A percentile compares a stretch with the other conserved stretches of the same genome.
Evolutionary conservation across 2,329 filamentous ascomycete genomes (phyloP).

Genomic region (Ascosphaera pollenicola): DNA sequence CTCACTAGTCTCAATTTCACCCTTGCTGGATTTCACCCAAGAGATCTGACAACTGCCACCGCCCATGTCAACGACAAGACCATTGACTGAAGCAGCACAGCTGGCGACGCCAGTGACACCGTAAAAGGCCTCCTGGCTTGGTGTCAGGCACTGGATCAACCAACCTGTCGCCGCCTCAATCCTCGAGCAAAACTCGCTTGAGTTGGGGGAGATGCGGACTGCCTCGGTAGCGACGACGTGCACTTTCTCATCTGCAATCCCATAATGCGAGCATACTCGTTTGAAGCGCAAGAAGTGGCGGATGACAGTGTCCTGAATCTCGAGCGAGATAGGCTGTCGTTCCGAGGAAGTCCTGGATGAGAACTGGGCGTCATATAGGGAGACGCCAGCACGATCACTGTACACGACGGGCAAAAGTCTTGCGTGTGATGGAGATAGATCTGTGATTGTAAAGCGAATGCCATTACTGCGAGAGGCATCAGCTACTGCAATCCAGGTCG

Average conservation of each 20-base stretch:
- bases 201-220: slow-evolving; percentile 60
- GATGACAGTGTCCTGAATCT: slow-evolving; percentile 44
- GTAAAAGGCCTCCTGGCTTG: slow-evolving; percentile 60
- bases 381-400: slow-evolving; percentile 57
- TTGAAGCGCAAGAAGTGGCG: slow-evolving; percentile 48
- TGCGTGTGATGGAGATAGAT: slow-evolving; percentile 46
- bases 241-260: slow-evolving; percentile 40
- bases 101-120: slow-evolving; percentile 69
- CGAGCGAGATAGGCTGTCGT: slow-evolving; percentile 30
- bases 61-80: slow-evolving; percentile 70
- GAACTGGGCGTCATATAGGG: slow-evolving; percentile 61
- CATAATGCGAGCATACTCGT: slow-evolving; percentile 44
- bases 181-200: slow-evolving; percentile 38
- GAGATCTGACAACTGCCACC: slow-evolving; percentile 52
- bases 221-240: slow-evolving; percentile 73
- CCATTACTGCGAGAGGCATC: slow-evolving; percentile 43
- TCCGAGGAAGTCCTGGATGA: slow-evolving; percentile 14
- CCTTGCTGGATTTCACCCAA: slow-evolving; percentile 35
- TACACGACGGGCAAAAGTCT: slow-evolving; percentile 60
- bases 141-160: slow-evolving; percentile 48
- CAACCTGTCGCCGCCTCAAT: slow-evolving; percentile 45
- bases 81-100: slow-evolving; percentile 45
- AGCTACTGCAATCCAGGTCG: neutral
- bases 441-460: slow-evolving; percentile 76
- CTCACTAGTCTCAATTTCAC: slow-evolving; percentile 28